Evolutionary conservation across 208 protist species (phyloP).

Genomic region (Wallacemonas sp.): DNA sequence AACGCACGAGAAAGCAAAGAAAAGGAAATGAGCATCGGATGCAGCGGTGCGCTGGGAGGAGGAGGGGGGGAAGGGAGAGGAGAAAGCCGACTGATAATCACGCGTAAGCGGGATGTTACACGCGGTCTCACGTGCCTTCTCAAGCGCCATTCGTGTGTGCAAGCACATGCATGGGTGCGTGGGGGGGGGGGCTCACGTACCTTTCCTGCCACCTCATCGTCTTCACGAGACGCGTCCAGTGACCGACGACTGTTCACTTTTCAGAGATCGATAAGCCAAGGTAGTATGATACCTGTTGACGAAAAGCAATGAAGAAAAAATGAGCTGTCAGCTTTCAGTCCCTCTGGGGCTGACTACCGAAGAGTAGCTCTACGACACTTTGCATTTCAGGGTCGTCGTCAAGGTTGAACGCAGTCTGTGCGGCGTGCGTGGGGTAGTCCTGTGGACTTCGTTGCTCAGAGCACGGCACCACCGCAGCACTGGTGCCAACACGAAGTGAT

Average conservation of each 20-base stretch:
- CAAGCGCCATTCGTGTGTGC: too few relatives aligned
- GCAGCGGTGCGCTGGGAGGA: too few relatives aligned
- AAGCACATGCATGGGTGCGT: too few relatives aligned
- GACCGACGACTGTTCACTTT: too few relatives aligned
- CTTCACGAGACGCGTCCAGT: too few relatives aligned
- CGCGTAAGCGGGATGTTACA: too few relatives aligned
- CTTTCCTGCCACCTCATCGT: too few relatives aligned
- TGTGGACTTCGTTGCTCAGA: slow-evolving; percentile 27
- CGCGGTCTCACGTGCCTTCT: too few relatives aligned
- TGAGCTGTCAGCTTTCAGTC: background rate
- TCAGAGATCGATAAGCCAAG: too few relatives aligned
- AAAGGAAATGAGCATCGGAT: background rate
- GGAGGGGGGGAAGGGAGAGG: too few relatives aligned
- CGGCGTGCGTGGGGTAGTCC: slow-evolving; percentile 61
- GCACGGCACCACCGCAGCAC: background rate
- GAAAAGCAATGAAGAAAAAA: background rate
- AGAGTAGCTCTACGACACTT: slow-evolving; percentile 54
- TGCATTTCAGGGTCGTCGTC: slow-evolving; percentile 70
- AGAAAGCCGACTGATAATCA: too few relatives aligned
- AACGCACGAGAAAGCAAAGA: background rate
- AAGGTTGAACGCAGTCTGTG: slow-evolving; percentile 49
- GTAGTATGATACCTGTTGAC: background rate
- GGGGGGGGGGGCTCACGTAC: too few relatives aligned
- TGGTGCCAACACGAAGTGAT: background rate
- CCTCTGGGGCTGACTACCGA: slow-evolving; percentile 19